These are phyloP conservation scores for Furcasterigmium furcatum DNA, from an alignment of 2,329 filamentous ascomycete species.

Conservation along the genomic window DNA sequence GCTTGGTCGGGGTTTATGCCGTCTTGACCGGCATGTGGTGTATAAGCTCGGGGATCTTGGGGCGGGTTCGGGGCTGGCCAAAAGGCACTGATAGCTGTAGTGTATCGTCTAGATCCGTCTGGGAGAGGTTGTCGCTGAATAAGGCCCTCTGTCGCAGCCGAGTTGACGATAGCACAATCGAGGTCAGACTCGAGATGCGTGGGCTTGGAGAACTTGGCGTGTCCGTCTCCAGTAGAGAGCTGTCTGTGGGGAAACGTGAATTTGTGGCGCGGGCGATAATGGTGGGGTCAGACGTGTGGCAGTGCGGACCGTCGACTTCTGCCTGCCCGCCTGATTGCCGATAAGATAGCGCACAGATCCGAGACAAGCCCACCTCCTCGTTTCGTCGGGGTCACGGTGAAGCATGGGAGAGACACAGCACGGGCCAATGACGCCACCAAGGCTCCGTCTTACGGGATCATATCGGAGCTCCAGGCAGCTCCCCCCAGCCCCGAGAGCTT, in stretches of 20 bases:
- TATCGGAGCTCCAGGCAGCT: background rate
- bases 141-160: too few species aligned
- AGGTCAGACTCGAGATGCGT: background rate
- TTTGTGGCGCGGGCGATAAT: too few species aligned
- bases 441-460: background rate
- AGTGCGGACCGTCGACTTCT: too few species aligned
- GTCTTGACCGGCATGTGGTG: background rate
- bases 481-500: background rate
- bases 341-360: background rate
- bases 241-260: too few species aligned
- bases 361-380: background rate
- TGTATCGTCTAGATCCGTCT: too few species aligned
- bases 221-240: too few species aligned
- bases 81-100: too few species aligned
- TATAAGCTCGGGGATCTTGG: background rate
- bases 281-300: too few species aligned
- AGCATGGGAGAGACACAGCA: background rate
- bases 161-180: background rate
- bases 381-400: background rate
- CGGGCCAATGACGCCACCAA: background rate
- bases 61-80: too few species aligned
- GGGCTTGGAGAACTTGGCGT: too few species aligned
- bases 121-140: too few species aligned
- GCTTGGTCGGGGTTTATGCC: conserved; percentile 1
- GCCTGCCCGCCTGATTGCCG: too few species aligned